Conservation (phyloP, 2,329 filamentous ascomycete genomes). For the Neurospora sp. region DNA sequence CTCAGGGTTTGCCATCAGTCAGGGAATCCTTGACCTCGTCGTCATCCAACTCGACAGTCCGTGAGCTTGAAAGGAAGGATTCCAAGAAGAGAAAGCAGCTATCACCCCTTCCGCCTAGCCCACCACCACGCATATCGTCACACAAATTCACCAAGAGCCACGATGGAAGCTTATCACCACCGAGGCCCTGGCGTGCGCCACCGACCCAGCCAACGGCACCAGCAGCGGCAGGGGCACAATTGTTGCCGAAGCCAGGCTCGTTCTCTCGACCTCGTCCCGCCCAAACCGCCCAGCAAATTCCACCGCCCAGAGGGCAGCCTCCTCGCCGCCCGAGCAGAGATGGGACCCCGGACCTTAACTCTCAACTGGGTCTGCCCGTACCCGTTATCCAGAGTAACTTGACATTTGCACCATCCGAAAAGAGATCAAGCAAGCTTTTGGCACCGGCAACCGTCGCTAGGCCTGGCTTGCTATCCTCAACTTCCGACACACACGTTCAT, state of each 20-base stretch:
- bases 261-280: constrained; percentile 17
- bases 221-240: constrained; percentile 8
- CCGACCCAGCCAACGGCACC: constrained; percentile 15
- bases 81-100: constrained; percentile 35
- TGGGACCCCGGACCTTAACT: constrained; percentile 52
- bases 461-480: constrained; percentile 25
- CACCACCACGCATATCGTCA: constrained; percentile 52
- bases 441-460: constrained; percentile 24
- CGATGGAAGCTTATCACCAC: constrained; percentile 28
- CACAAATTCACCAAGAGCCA: constrained; percentile 37
- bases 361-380: constrained; percentile 40
- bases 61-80: constrained; percentile 38
- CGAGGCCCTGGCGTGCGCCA: constrained; percentile 26
- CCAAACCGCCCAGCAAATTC: constrained; percentile 16
- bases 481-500: constrained; percentile 21
- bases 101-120: constrained; percentile 45
- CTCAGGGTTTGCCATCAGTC: constrained; percentile 52
- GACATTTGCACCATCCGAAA: constrained; percentile 37
- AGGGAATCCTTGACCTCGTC: constrained; percentile 63
- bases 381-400: constrained; percentile 55
- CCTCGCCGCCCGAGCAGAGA: constrained; percentile 59
- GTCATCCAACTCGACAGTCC: constrained; percentile 60
- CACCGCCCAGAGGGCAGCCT: constrained; percentile 28
- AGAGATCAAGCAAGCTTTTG: constrained; percentile 30
- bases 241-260: constrained; percentile 11